A percentile compares a stretch with the other conserved stretches of the same genome.
These are phyloP conservation scores for Venturia aucupariae DNA, from an alignment of 2,329 filamentous ascomycete genomes.

Conservation along the genomic window DNA sequence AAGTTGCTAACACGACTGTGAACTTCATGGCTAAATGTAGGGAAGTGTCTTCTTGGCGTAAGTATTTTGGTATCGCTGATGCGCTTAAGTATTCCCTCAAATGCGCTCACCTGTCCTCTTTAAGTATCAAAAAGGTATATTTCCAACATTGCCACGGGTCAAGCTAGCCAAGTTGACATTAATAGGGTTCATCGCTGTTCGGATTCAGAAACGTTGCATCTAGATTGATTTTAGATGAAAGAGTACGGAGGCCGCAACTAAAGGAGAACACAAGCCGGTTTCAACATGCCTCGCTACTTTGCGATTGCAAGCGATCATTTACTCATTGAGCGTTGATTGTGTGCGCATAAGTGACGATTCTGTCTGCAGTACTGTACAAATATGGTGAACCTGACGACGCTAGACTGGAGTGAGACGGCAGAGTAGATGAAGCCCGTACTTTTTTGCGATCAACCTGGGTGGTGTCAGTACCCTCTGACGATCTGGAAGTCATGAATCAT, in stretches of 20 bases:
- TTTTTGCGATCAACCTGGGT: background rate
- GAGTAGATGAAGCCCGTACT: background rate
- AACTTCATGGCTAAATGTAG: background rate
- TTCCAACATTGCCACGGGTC: background rate
- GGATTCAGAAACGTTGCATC: background rate
- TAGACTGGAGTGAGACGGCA: background rate
- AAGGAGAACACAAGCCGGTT: background rate
- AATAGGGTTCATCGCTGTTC: background rate
- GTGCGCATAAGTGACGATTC: background rate
- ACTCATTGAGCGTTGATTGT: background rate
- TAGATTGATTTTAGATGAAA: slow-evolving; percentile 6
- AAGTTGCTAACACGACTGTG: background rate
- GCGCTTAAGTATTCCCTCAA: background rate
- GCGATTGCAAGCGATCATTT: background rate
- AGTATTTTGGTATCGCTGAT: background rate
- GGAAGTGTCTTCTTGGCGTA: background rate
- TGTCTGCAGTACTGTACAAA: background rate
- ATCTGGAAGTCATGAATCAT: background rate
- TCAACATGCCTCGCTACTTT: background rate
- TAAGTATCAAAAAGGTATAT: background rate
- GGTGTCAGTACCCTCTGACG: background rate
- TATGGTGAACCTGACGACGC: background rate
- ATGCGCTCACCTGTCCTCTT: background rate
- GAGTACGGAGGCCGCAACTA: background rate
- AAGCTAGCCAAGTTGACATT: background rate